Evolutionary conservation across 2,329 filamentous ascomycete genomes (phyloP), one percentile per base, ranked within the genome.

Genomic region (Aspergillus sp.): DNA sequence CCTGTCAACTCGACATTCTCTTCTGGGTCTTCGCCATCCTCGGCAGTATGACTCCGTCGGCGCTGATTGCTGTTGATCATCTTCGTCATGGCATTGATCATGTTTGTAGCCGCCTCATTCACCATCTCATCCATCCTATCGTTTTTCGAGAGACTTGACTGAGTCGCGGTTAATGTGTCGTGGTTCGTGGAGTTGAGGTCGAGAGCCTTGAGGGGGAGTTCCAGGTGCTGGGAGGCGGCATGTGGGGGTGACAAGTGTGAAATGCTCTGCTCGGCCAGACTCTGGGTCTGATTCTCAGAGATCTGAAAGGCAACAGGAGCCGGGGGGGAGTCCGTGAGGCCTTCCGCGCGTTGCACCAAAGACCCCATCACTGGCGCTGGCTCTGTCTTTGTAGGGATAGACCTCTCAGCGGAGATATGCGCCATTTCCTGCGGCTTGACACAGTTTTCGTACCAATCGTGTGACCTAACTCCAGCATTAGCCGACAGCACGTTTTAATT

Each of bases 391-490:
- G 40, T 42, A 14, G 40, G 19, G 19, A 17, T 30, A 14, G 55
- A 47, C 17, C 42, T 50, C 16, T 63, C 63, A 9, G 56, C 53
- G 26, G 58, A 41, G 8, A 53, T 53, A 20, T 54, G 49, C 16
- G 50, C 32, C 22, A 56, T 45, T 33, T 62, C 62, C 14, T 56
- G 58, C 8, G 56, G 57, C 17, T 62, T 64, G 13, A 62, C 53
- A 40, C 47, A 56, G 24, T 49, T 60, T 20, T 70, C 64, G 49
- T 71, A 72, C 71, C 72, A 75, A 43, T 68, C 54, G 26, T 60
- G 52, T 17, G 69, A 70, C 47, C 68, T 71, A 14, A 5, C 35
- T n/a, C 16, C 13, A 38, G 35, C 11, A 38, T 38, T 17, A 17
- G 16, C 35, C 11, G 16, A 38, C 11, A 38, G 11, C 9, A 38